A percentile compares a stretch with the other conserved stretches of the same genome.
Evolutionary conservation across 192 early-diverging fungal species (phyloP).

Genomic region (Coemansia sp.): DNA sequence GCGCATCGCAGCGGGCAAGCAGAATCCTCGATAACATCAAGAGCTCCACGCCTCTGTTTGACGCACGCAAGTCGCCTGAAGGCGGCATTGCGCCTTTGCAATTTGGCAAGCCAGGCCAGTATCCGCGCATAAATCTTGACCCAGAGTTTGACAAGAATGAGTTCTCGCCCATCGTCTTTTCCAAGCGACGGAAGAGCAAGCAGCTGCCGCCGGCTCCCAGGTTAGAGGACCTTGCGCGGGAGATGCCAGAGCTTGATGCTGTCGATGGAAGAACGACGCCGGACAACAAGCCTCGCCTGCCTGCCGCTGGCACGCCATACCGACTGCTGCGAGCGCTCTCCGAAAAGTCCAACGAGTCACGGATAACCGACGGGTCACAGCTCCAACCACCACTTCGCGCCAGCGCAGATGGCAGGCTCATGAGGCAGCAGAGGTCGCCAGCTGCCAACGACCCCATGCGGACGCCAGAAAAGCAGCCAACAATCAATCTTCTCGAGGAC

Average conservation of each 20-base stretch:
- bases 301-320: conserved; percentile 11
- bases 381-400: background rate
- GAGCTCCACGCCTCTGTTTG: background rate
- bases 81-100: background rate
- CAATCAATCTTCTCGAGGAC: background rate
- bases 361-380: background rate
- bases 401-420: background rate
- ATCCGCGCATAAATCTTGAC: conserved; percentile 4
- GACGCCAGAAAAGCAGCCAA: conserved; percentile 19
- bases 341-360: conserved; percentile 26
- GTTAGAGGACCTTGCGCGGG: conserved; percentile 3
- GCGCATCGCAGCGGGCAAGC: conserved; percentile 20
- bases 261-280: conserved; percentile 8
- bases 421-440: background rate
- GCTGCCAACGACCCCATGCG: background rate
- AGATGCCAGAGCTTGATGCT: background rate
- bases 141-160: conserved; percentile 24
- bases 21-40: conserved; percentile 32
- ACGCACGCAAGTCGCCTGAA: background rate
- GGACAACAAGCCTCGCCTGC: conserved; percentile 8
- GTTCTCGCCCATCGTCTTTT: conserved; percentile 18
- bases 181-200: conserved; percentile 10
- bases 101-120: background rate
- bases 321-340: conserved; percentile 23
- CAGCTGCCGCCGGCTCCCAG: background rate